These are phyloP conservation scores for Fusarium sp. DNA, from an alignment of 2,329 filamentous ascomycete species.

Conservation along the genomic window DNA sequence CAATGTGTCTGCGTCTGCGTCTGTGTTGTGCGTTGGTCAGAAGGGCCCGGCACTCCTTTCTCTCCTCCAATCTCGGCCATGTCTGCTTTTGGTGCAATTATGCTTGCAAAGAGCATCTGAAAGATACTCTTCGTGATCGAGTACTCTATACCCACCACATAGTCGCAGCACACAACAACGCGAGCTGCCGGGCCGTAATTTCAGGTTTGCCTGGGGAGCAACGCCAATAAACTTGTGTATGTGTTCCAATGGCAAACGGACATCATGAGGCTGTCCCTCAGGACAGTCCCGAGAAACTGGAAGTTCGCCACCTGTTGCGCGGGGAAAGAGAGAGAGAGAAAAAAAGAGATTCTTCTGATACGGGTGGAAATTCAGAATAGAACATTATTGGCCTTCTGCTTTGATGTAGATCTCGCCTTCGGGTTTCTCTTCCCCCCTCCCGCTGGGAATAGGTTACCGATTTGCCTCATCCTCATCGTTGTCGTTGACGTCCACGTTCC, in stretches of 20 bases:
- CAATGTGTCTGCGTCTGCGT: not conserved
- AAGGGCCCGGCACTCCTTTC: not conserved
- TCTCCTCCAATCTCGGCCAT: conserved; percentile 26
- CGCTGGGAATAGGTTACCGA: no score
- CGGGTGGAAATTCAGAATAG: not conserved
- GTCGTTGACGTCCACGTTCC: not conserved
- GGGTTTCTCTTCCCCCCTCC: not conserved
- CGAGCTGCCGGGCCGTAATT: conserved; percentile 7
- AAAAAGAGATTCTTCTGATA: not conserved
- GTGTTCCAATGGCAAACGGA: no score
- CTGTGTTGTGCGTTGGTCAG: conserved; percentile 11
- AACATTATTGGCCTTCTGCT: not conserved
- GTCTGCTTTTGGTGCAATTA: not conserved
- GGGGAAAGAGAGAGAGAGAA: not conserved
- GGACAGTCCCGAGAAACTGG: conserved; percentile 17
- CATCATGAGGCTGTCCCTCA: not conserved
- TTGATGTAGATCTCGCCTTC: not conserved
- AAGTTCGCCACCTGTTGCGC: conserved; percentile 17
- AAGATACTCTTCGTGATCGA: not conserved
- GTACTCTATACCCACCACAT: not conserved
- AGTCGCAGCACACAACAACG: conserved; percentile 3
- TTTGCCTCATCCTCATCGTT: not conserved
- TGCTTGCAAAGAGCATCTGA: conserved; percentile 11
- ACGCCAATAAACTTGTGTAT: not conserved
- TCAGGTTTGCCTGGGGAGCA: not conserved